Conservation (phyloP, 306 rosid genomes). For the Boehmeria nivea region DNA sequence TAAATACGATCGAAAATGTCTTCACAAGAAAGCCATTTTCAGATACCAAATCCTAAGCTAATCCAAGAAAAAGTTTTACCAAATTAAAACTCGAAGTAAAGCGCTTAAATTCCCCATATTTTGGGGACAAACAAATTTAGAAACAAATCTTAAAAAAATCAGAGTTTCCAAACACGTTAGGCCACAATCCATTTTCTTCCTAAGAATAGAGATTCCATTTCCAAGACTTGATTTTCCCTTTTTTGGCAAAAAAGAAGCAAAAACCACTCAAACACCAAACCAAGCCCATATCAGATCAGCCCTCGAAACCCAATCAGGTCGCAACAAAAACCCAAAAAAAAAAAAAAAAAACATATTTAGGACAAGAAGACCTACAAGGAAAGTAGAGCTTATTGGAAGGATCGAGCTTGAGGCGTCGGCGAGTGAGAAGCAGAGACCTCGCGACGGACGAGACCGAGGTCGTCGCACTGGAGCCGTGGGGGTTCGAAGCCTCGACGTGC, state of each 20-base stretch:
- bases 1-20: too few species aligned
- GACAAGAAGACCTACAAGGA: constrained; percentile 52
- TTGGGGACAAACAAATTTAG: neutral
- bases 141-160: neutral
- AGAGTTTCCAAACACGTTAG: neutral
- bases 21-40: too few species aligned
- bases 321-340: constrained; percentile 3
- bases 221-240: too few species aligned
- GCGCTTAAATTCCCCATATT: neutral
- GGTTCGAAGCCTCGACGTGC: constrained; percentile 32
- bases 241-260: neutral
- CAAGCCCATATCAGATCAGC: constrained; percentile 1
- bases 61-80: constrained; percentile 9
- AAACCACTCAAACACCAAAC: neutral
- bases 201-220: too few species aligned
- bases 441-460: constrained; percentile 87
- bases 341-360: neutral
- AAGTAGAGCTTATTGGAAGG: constrained; percentile 86
- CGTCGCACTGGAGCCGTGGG: constrained; percentile 42
- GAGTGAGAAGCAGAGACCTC: constrained; percentile 77
- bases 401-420: constrained; percentile 98
- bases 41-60: too few species aligned
- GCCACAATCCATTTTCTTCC: too few species aligned
- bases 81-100: neutral
- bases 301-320: constrained; percentile 6